Evolutionary conservation across 1,284 basidiomycete species (phyloP).

Genomic region (Acaromyces ingoldii): DNA sequence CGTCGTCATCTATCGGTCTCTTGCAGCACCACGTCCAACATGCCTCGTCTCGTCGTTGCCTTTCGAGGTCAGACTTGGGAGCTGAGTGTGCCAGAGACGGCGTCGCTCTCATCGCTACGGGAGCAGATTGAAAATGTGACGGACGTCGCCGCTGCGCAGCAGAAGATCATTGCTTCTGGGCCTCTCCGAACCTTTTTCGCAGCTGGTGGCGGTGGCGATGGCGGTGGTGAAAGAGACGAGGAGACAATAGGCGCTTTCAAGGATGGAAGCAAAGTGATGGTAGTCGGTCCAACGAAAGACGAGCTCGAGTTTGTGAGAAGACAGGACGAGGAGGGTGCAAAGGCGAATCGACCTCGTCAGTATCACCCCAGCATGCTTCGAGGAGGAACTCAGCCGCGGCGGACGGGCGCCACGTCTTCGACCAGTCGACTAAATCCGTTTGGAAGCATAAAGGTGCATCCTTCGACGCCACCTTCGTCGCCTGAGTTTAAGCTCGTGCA

Average conservation of each 20-base stretch:
- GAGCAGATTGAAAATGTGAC: conserved; percentile 20
- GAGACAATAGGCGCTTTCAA: conserved; percentile 16
- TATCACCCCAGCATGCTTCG: conserved; percentile 41
- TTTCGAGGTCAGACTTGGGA: too few species aligned
- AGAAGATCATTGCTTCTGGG: conserved; percentile 27
- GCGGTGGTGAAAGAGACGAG: conserved; percentile 4
- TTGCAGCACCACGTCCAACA: too few species aligned
- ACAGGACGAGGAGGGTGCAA: conserved; percentile 10
- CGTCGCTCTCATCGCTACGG: too few species aligned
- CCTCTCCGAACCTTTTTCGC: conserved; percentile 6
- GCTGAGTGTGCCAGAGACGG: too few species aligned
- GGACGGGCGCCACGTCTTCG: not conserved
- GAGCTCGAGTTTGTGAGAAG: conserved; percentile 19
- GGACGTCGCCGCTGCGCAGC: conserved; percentile 19
- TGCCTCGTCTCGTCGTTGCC: too few species aligned
- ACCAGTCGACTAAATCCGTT: conserved; percentile 15
- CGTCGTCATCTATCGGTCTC: too few species aligned
- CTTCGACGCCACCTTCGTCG: conserved; percentile 13
- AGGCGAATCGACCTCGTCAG: conserved; percentile 22
- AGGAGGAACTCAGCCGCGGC: conserved; percentile 15
- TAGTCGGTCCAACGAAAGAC: conserved; percentile 23
- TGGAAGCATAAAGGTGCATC: conserved; percentile 22
- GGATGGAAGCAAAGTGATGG: conserved; percentile 14
- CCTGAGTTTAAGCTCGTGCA: conserved; percentile 20
- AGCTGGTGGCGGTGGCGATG: not conserved